Evolutionary conservation across 1,284 basidiomycete genomes (phyloP).

Genomic region (Tetrapyrgos nigripes): DNA sequence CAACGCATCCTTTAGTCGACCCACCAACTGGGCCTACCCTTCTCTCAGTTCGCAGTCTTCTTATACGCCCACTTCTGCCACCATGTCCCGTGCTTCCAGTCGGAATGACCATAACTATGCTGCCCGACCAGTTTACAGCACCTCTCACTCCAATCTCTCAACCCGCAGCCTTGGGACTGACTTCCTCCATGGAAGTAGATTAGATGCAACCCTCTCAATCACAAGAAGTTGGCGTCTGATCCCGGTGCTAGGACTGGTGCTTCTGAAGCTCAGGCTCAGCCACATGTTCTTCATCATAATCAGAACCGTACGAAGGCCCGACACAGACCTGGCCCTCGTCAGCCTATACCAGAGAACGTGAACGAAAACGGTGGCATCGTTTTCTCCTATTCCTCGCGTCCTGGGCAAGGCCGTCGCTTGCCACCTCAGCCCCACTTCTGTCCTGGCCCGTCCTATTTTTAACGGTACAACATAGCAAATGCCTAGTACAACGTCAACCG

Average conservation of each 20-base stretch:
- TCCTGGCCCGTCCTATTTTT: too few species aligned
- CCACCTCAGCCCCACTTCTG: not conserved
- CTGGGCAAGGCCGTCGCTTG: not conserved
- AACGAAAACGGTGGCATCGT: not conserved
- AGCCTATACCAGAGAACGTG: not conserved
- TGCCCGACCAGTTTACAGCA: not conserved
- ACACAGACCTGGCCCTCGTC: not conserved
- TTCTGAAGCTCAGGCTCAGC: not conserved
- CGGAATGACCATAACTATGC: not conserved
- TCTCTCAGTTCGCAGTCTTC: not conserved
- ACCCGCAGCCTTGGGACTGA: slow-evolving; percentile 1
- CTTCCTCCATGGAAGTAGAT: not conserved
- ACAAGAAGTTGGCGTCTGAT: not conserved
- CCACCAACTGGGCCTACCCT: slow-evolving; percentile 8
- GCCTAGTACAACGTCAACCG: too few species aligned
- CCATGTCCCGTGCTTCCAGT: too few species aligned
- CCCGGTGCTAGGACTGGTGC: not conserved
- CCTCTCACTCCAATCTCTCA: not conserved
- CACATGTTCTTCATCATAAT: not conserved
- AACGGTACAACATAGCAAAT: too few species aligned
- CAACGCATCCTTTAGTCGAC: slow-evolving; percentile 10
- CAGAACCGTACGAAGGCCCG: not conserved
- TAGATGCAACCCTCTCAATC: not conserved
- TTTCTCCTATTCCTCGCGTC: too few species aligned
- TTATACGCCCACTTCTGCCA: not conserved